Conservation (phyloP, 306 rosid genomes). For the Cotoneaster glaucophyllus region DNA sequence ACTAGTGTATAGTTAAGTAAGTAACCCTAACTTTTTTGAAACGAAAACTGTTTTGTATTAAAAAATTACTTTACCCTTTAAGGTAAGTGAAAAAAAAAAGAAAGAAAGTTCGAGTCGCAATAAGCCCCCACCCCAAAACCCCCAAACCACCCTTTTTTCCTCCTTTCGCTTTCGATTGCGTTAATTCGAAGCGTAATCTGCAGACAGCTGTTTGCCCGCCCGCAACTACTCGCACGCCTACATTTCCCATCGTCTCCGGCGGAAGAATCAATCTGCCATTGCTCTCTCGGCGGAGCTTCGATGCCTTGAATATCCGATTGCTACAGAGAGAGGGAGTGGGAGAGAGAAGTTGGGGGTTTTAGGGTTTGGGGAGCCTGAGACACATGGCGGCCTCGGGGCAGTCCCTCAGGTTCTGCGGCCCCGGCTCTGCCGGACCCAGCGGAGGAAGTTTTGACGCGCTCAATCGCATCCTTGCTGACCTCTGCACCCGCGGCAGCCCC, state of each 20-base stretch:
- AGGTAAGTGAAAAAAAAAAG: background rate
- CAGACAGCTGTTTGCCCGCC: background rate
- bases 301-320: background rate
- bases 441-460: constrained; percentile 69
- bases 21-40: too few species aligned
- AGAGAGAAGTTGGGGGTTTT: constrained; percentile 9
- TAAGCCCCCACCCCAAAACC: background rate
- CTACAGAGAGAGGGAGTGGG: background rate
- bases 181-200: background rate
- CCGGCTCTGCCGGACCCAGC: constrained; percentile 35
- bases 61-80: background rate
- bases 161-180: background rate
- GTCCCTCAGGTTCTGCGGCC: constrained; percentile 47
- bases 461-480: constrained; percentile 76
- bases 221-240: background rate
- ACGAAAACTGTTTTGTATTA: too few species aligned
- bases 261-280: background rate
- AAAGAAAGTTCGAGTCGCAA: background rate
- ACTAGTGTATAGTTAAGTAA: too few species aligned
- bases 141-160: background rate
- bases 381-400: constrained; percentile 52
- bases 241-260: background rate
- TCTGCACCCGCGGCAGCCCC: constrained; percentile 81
- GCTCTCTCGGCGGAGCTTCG: background rate
- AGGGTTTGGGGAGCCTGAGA: constrained; percentile 33